Evolutionary conservation across 2,329 filamentous ascomycete genomes (phyloP).

Genomic region (Cordyceps cicadae): DNA sequence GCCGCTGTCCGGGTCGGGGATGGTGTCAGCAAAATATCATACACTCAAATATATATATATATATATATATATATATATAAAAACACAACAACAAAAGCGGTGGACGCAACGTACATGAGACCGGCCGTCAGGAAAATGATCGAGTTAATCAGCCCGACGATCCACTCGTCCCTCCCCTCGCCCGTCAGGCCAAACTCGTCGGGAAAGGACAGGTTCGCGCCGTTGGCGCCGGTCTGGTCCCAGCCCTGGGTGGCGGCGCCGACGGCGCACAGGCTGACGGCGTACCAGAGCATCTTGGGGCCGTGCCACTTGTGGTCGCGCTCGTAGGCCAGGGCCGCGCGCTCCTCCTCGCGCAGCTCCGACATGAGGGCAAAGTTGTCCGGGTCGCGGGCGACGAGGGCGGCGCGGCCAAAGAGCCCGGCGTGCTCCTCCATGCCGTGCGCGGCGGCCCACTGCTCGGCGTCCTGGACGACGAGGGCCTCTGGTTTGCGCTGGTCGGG

Average conservation of each 20-base stretch:
- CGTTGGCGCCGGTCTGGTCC: slow-evolving; percentile 56
- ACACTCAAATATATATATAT: too few species aligned
- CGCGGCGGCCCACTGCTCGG: slow-evolving; percentile 40
- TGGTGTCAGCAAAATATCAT: too few species aligned
- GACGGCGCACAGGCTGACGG: slow-evolving; percentile 46
- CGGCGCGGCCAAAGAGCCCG: slow-evolving; percentile 30
- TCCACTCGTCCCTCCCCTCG: slow-evolving; percentile 36
- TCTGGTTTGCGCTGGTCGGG: slow-evolving; percentile 22
- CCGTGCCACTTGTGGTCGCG: slow-evolving; percentile 52
- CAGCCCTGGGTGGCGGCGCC: slow-evolving; percentile 52
- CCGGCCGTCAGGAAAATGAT: slow-evolving; percentile 38
- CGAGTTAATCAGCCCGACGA: slow-evolving; percentile 26
- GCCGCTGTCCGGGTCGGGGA: slow-evolving; percentile 16
- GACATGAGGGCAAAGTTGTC: slow-evolving; percentile 20
- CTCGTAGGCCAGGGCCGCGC: slow-evolving; percentile 31
- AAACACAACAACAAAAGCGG: too few species aligned
- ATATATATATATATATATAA: too few species aligned
- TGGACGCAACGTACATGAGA: slow-evolving; percentile 40
- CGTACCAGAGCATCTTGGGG: slow-evolving; percentile 32
- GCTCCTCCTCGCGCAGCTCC: slow-evolving; percentile 25
- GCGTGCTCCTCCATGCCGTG: slow-evolving; percentile 41
- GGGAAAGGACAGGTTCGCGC: slow-evolving; percentile 54
- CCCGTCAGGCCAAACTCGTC: slow-evolving; percentile 28
- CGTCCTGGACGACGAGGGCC: slow-evolving; percentile 26
- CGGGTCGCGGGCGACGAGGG: slow-evolving; percentile 27